These are phyloP conservation scores for Lagenidium sp. DNA, from an alignment of 352 stramenopile genomes.

Conservation along the genomic window DNA sequence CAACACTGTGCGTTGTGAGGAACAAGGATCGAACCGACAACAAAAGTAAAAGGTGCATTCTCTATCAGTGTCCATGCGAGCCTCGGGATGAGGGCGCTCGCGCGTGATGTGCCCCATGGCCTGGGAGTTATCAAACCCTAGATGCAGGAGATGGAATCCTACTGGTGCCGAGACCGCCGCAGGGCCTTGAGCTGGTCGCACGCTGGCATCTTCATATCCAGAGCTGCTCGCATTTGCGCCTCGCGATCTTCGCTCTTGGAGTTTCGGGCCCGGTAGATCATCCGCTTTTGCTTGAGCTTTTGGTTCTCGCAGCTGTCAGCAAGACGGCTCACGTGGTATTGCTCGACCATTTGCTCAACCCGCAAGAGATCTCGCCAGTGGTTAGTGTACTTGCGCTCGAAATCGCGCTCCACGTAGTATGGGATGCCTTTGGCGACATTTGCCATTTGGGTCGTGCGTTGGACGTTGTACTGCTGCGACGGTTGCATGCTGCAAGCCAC, in stretches of 20 bases:
- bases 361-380: constrained; percentile 78
- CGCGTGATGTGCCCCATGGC: no score
- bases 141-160: no score
- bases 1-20: no score
- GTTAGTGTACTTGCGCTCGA: constrained; percentile 80
- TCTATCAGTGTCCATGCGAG: no score
- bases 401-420: constrained; percentile 83
- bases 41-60: no score
- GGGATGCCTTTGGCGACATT: constrained; percentile 81
- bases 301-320: constrained; percentile 74
- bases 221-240: constrained; percentile 59
- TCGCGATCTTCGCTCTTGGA: constrained; percentile 68
- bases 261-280: constrained; percentile 81
- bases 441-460: constrained; percentile 68
- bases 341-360: constrained; percentile 84
- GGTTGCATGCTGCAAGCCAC: constrained; percentile 44
- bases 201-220: constrained; percentile 79
- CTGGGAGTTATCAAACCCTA: no score
- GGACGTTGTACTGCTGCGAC: constrained; percentile 64
- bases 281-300: constrained; percentile 80
- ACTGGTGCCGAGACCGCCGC: constrained; percentile 54
- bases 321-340: constrained; percentile 61
- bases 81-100: no score
- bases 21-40: no score
- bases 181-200: constrained; percentile 73